Base-by-base conservation (phyloP, 129 eudicot species). In the Pittosporum tobira region DNA sequence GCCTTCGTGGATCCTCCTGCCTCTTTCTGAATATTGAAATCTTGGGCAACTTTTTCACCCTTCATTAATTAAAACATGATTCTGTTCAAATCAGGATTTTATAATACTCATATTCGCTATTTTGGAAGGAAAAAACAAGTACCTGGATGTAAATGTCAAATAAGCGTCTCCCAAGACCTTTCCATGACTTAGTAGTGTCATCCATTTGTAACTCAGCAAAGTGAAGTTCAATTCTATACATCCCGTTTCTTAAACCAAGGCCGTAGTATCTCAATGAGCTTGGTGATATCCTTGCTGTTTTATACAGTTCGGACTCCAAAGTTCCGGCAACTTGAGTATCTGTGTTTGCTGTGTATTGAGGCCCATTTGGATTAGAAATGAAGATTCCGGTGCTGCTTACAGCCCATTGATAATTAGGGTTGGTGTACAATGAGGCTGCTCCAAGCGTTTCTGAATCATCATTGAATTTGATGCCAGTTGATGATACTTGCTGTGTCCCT, bases 181-280 rank as follows among this genome's bases (percentile, higher is more conserved):
- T 77, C 94, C 94, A 84, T 42, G 94, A 76, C 42, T 29, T 57
- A 6, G 81, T 76, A 6, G 81, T 76, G 64, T 75, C 81, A 40
- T 79, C 84, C 94, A 84, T 77, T 69, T 79, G 81, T 60, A 84
- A 76, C 73, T 84, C 94, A 51, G 94, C 75, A 71, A 84, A 84
- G 74, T 84, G 94, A 57, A 84, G 84, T 57, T 84, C 84, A 28
- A 84, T 64, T 10, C 45, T 59, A 53, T 84, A 84, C 58, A 31
- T 66, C 48, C 74, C 94, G 38, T 80, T 79, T 56, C 65, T 81
- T 57, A 84, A 68, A 21, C 94, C 87, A 27, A 84, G 65, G 60
- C 94, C 87, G 21, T 76, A 84, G 64, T 79, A 84, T 72, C 94
- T 84, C 59, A 84, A 44, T 22, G 94, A 84, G 76, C 67, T 70